Conservation (phyloP, 805 yeast species). For the Saccharomycopsis lassenensis region DNA sequence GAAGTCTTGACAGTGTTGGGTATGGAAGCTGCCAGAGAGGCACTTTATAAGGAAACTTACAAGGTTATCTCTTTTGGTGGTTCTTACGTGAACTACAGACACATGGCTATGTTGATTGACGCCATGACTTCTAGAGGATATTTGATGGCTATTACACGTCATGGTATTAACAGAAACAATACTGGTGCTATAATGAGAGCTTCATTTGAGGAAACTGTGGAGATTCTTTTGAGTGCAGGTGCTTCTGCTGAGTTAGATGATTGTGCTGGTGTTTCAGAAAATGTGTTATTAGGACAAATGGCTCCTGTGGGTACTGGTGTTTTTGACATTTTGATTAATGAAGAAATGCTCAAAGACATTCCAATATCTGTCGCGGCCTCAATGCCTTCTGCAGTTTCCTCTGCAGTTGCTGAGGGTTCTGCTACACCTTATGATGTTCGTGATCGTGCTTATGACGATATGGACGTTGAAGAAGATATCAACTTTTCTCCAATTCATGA, state of each 20-base stretch:
- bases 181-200: slow-evolving; percentile 99
- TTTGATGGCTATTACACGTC: slow-evolving; percentile 97
- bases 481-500: slow-evolving; percentile 91
- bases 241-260: slow-evolving; percentile 97
- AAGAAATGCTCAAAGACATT: slow-evolving; percentile 60
- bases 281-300: slow-evolving; percentile 94
- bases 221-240: slow-evolving; percentile 94
- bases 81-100: slow-evolving; percentile 97
- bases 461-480: slow-evolving; percentile 58
- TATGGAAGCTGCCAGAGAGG: slow-evolving; percentile 96
- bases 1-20: slow-evolving; percentile 92
- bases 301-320: slow-evolving; percentile 99
- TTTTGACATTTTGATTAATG: slow-evolving; percentile 91
- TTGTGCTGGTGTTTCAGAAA: slow-evolving; percentile 97
- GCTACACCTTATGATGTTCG: slow-evolving; percentile 81
- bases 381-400: slow-evolving; percentile 30
- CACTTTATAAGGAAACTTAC: slow-evolving; percentile 85
- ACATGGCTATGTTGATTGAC: slow-evolving; percentile 94
- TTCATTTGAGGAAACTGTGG: slow-evolving; percentile 98
- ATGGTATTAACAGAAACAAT: slow-evolving; percentile 96
- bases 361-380: slow-evolving; percentile 35
- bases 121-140: slow-evolving; percentile 98
- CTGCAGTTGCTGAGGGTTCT: slow-evolving; percentile 59
- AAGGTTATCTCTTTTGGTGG: slow-evolving; percentile 99
- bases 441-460: slow-evolving; percentile 50